phyloP scores from a whole-genome alignment of 1,139 yeast species.

The Candida smagusa region DNA sequence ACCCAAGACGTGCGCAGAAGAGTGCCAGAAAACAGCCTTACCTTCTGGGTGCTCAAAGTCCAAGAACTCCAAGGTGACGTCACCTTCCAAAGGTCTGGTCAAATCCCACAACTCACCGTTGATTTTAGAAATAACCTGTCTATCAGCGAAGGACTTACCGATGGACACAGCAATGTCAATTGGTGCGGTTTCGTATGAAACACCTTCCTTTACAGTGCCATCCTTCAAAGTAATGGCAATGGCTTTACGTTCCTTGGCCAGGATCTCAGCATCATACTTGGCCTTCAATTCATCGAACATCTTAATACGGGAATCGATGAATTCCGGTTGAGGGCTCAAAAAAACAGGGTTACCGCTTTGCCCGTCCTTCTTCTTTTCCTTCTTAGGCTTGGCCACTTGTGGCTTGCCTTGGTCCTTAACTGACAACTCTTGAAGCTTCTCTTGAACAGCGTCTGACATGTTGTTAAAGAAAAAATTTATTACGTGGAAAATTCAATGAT shows the following conservation, averaged over 20 bases:
- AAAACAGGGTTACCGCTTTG: conserved; percentile 39
- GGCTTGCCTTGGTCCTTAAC: conserved; percentile 25
- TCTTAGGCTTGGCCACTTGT: conserved; percentile 24
- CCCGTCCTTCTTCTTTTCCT: conserved; percentile 27
- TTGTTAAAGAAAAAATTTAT: conserved; percentile 10
- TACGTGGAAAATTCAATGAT: not conserved
- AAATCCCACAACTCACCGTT: conserved; percentile 89
- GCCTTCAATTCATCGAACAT: conserved; percentile 80
- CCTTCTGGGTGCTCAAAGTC: conserved; percentile 80
- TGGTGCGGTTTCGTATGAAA: conserved; percentile 88
- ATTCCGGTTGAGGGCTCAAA: conserved; percentile 76
- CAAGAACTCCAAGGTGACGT: conserved; percentile 64
- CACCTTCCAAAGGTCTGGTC: conserved; percentile 86
- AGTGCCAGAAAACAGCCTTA: conserved; percentile 96
- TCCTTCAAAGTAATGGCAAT: conserved; percentile 84
- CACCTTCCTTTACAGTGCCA: conserved; percentile 75
- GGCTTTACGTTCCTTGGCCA: conserved; percentile 53
- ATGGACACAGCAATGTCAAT: conserved; percentile 79
- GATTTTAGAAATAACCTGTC: conserved; percentile 88
- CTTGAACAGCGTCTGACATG: conserved; percentile 27
- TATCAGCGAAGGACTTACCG: conserved; percentile 78
- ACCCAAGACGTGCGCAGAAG: conserved; percentile 97
- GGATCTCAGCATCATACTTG: conserved; percentile 70
- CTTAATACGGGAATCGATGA: conserved; percentile 73
- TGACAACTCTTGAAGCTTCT: conserved; percentile 53